Evolutionary conservation across 2,329 filamentous ascomycete genomes (phyloP), one percentile per base, ranked within the genome.

Genomic region (Penicillium sp.): DNA sequence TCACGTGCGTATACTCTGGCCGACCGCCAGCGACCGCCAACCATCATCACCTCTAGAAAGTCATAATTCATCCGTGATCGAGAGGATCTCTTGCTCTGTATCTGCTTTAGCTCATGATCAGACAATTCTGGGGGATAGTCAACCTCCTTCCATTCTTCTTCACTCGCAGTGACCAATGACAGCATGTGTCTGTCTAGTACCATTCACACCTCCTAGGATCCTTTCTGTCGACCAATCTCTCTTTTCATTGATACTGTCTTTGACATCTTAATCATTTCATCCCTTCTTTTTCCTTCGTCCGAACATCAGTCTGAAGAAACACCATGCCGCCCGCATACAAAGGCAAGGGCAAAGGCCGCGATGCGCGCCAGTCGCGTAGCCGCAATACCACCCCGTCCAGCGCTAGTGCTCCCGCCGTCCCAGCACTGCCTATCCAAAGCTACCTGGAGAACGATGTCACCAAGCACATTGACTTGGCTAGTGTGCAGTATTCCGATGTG

Each of bases 351-450:
- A 84, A 84, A 68, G 78, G 75, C 48, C 80, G 79, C 61, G 81
- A 84, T 59, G 75, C 77, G 41, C 77, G 79, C 53, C 79, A 78
- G 41, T 83, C 83, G 49, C 80, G 81, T 61, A 87, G 84, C 66
- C 83, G 86, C 62, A 87, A 87, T 68, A 85, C 84, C 17, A 88
- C 86, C 4, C 86, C 86, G 21, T 81, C 82, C 61, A 85, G 83
- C 21, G 77, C 79, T 35, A 80, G 80, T 60, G 75, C 78, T 38
- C 78, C 79, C 59, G 73, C 65, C 62, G 72, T 72, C 61, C 75
- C 73, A 19, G 64, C 64, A 17, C 66, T 72, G 19, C 63, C 71
- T 12, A 62, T 71, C n/a, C 72, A 81, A 4, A 78, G 81, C 41
- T 86, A 86, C 70, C 80, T 87, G 55, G 79, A 83, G 39, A 82